Percentiles rank a stretch among this genome's conserved stretches.
Conservation (phyloP, 2,329 filamentous ascomycete species). For the Fusarium clavum region DNA sequence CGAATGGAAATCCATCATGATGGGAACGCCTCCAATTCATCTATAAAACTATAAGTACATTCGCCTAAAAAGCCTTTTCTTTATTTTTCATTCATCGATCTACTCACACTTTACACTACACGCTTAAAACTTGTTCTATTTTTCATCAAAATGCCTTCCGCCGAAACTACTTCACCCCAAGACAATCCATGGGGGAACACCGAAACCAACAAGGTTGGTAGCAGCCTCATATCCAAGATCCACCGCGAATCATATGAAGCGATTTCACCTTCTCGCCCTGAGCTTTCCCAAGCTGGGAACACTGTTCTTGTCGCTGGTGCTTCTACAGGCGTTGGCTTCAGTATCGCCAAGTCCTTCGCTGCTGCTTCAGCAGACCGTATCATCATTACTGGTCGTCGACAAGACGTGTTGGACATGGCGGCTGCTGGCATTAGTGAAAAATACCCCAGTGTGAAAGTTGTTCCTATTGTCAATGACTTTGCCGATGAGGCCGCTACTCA, state of each 20-base stretch:
- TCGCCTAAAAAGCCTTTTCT: neutral
- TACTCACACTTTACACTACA: neutral
- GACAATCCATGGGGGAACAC: constrained; percentile 6
- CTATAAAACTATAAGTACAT: neutral
- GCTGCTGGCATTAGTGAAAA: neutral
- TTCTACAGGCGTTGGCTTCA: constrained; percentile 19
- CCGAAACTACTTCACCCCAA: neutral
- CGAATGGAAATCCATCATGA: neutral
- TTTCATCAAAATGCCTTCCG: neutral
- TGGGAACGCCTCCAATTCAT: neutral
- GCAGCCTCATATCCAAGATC: neutral
- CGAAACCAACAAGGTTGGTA: neutral
- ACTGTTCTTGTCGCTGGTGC: constrained; percentile 15
- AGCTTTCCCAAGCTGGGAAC: constrained; percentile 54
- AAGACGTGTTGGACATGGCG: constrained; percentile 7
- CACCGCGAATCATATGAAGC: constrained; percentile 46
- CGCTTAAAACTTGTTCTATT: accelerated
- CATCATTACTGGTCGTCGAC: constrained; percentile 55
- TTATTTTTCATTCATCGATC: no score
- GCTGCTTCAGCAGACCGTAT: constrained; percentile 53
- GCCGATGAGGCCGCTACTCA: constrained; percentile 21
- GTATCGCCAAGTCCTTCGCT: constrained; percentile 61
- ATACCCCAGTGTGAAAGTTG: neutral
- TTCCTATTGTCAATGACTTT: constrained; percentile 4
- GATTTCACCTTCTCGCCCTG: constrained; percentile 53